phyloP scores from a whole-genome alignment of 2,329 filamentous ascomycete species.

The Calonectria ilicicola region DNA sequence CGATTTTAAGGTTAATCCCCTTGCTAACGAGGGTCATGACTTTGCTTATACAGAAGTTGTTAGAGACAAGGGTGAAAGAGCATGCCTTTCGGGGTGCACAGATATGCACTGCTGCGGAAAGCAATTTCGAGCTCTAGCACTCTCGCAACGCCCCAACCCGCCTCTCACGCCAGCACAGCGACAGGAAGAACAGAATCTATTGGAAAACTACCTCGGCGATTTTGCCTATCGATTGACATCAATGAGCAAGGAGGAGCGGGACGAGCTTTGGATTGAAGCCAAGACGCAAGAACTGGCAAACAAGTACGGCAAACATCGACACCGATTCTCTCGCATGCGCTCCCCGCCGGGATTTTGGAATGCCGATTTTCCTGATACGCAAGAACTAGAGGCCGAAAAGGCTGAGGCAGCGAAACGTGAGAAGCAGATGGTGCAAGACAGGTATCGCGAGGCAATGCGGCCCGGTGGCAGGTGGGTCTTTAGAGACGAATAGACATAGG shows the following conservation, averaged over 20 bases:
- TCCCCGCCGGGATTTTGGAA: slow-evolving; percentile 94
- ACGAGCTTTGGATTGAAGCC: slow-evolving; percentile 79
- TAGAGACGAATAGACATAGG: slow-evolving; percentile 73
- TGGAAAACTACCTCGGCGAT: slow-evolving; percentile 70
- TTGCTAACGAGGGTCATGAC: slow-evolving; percentile 75
- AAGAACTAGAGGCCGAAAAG: slow-evolving; percentile 77
- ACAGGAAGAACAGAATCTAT: slow-evolving; percentile 60
- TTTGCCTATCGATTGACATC: slow-evolving; percentile 67
- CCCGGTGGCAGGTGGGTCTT: slow-evolving; percentile 84
- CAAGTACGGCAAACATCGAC: slow-evolving; percentile 80
- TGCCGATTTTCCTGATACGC: slow-evolving; percentile 88
- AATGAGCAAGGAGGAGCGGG: slow-evolving; percentile 71
- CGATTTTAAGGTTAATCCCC: slow-evolving; percentile 87
- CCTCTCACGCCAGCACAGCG: slow-evolving; percentile 50
- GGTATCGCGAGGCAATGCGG: slow-evolving; percentile 85
- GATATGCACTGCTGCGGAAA: slow-evolving; percentile 82
- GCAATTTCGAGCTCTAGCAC: slow-evolving; percentile 75
- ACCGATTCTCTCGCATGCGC: slow-evolving; percentile 76
- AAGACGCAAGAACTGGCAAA: slow-evolving; percentile 80
- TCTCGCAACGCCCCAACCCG: slow-evolving; percentile 57
- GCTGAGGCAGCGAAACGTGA: slow-evolving; percentile 74
- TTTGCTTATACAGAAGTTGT: slow-evolving; percentile 83
- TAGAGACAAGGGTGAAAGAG: slow-evolving; percentile 75
- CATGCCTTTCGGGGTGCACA: slow-evolving; percentile 79
- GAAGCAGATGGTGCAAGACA: slow-evolving; percentile 74